Conservation (phyloP, 805 yeast genomes). For the Hanseniaspora thailandica region DNA sequence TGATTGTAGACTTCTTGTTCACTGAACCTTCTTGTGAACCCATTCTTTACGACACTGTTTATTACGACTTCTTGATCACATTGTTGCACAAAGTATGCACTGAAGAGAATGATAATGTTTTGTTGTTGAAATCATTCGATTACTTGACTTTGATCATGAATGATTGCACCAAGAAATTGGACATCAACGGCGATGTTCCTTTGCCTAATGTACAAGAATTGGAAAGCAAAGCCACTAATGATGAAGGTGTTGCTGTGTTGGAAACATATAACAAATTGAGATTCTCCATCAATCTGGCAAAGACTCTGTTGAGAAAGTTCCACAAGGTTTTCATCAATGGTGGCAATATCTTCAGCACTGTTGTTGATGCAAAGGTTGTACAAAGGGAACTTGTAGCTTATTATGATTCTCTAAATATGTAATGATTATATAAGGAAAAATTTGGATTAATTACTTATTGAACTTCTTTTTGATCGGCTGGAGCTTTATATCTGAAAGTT, state of each 20-base stretch:
- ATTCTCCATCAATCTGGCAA: slow-evolving; percentile 29
- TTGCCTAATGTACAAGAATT: slow-evolving; percentile 19
- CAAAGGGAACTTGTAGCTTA: slow-evolving; percentile 25
- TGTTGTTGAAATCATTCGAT: slow-evolving; percentile 26
- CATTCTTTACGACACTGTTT: slow-evolving; percentile 36
- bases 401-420: slow-evolving; percentile 26
- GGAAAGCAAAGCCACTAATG: background rate
- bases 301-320: slow-evolving; percentile 33
- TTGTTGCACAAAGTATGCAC: slow-evolving; percentile 25
- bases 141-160: slow-evolving; percentile 21
- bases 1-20: slow-evolving; percentile 30
- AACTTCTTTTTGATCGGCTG: background rate
- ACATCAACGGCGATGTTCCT: slow-evolving; percentile 17
- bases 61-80: slow-evolving; percentile 35
- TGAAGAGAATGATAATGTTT: slow-evolving; percentile 18
- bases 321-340: slow-evolving; percentile 29
- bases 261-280: slow-evolving; percentile 36
- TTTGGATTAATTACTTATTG: no score
- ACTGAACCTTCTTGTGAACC: slow-evolving; percentile 31
- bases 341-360: slow-evolving; percentile 29
- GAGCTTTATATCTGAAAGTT: slow-evolving; percentile 1
- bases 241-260: slow-evolving; percentile 25
- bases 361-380: slow-evolving; percentile 27
- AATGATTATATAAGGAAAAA: background rate
- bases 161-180: slow-evolving; percentile 20